Base-by-base conservation (phyloP, 1,139 yeast genomes). In the Taiozyma sp. region DNA sequence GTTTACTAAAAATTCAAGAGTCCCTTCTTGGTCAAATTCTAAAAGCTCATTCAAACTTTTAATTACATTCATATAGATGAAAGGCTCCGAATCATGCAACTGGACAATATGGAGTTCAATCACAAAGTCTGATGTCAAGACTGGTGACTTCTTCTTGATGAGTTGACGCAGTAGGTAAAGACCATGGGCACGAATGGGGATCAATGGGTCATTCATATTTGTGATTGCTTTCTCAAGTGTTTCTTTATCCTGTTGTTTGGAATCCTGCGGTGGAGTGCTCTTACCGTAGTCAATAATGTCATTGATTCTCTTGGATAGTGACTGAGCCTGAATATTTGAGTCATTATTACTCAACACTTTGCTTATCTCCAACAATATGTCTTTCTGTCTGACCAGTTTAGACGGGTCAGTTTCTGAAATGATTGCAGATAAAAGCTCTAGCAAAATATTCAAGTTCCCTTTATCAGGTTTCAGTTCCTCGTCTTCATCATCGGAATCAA, bases 101-200 rank as follows among this genome's bases (percentile, higher is more conserved):
- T 87, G 90, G 2, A 75, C 70, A 44, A 88, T 63, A 63, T 87
- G 88, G 19, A 90, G 69, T 32, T 79, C 75, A 40, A 88, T 67
- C 0, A 80, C 90, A 51, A 79, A 78, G 16, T 77, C 79, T 12
- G 80, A 50, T 0, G 82, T 67, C 7, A 91, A 67, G 0, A 79
- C 80, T 1, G 72, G 67, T 41, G 87, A 79, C 43, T 71, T 72
- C 19, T 69, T 65, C 38, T 73, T 75, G 2, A 87, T 75, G 46
- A 92, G 71, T 49, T 78, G 76, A 41, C 91, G 73, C 19, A 92
- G 67, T 29, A 86, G 68, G 57, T 80, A 81, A 22, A 93, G 70
- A 0, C 97, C 99, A 66, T 88, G 93, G 0, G 96, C 98, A 51
- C 92, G 74, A 3, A 91, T 80, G 0, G 98, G 97, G 1, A 88